Evolutionary conservation across 2,329 filamentous ascomycete genomes (phyloP).

Genomic region (Paecilomyces variotii): DNA sequence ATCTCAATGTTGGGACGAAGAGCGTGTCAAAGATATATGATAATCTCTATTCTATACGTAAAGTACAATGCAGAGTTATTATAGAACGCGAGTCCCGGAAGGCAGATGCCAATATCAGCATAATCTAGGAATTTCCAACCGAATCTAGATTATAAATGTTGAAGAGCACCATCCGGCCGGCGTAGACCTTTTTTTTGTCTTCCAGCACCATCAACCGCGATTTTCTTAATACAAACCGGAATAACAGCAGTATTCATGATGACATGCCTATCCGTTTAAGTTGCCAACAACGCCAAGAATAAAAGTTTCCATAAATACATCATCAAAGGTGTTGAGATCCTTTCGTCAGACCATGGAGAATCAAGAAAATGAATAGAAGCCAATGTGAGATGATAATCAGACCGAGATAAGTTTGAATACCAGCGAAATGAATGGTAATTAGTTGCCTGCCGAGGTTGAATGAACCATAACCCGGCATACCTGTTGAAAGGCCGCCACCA

Average conservation of each 20-base stretch:
- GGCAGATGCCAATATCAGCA: not conserved
- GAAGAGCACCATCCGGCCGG: not conserved
- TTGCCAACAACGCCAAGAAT: not conserved
- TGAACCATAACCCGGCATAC: constrained; percentile 19
- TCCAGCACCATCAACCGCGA: not conserved
- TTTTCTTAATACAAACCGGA: not conserved
- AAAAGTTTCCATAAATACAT: not conserved
- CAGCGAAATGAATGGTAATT: constrained; percentile 6
- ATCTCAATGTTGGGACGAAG: not conserved
- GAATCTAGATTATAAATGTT: not conserved
- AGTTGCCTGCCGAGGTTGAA: constrained; percentile 6
- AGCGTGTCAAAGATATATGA: not conserved
- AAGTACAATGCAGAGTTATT: not conserved
- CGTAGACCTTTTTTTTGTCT: not conserved
- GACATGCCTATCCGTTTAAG: not conserved
- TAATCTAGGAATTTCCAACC: not conserved
- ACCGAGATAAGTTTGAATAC: constrained; percentile 3
- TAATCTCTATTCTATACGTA: not conserved
- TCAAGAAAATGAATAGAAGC: constrained; percentile 1
- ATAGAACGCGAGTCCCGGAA: not conserved
- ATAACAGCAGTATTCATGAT: not conserved
- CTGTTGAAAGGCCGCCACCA: constrained; percentile 35
- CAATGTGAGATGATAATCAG: not conserved
- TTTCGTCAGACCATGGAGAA: constrained; percentile 10
- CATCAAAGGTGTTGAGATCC: not conserved